Evolutionary conservation across 768 basidiomycete species (phyloP).

Genomic region (Lactarius indigo): DNA sequence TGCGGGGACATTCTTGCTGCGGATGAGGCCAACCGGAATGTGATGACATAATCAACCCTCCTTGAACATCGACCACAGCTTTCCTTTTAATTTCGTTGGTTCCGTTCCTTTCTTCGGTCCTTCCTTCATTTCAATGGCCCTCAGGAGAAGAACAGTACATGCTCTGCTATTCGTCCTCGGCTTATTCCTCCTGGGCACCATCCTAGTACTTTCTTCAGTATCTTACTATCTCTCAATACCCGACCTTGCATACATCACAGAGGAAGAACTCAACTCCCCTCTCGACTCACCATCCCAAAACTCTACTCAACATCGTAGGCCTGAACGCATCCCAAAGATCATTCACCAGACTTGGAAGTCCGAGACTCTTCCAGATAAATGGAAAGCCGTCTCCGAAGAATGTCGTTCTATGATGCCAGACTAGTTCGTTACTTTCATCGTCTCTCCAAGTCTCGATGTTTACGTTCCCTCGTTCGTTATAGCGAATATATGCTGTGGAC

Average conservation of each 20-base stretch:
- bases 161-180: constrained; percentile 55
- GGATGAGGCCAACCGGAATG: constrained; percentile 42
- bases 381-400: constrained; percentile 75
- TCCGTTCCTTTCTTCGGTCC: constrained; percentile 13
- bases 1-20: constrained; percentile 43
- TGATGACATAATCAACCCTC: constrained; percentile 8
- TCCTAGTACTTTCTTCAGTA: constrained; percentile 87
- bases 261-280: constrained; percentile 64
- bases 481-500: constrained; percentile 99
- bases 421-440: constrained; percentile 62
- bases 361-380: constrained; percentile 74
- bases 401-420: constrained; percentile 93
- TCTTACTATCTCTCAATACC: constrained; percentile 87
- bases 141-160: constrained; percentile 45
- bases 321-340: constrained; percentile 84
- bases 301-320: constrained; percentile 53
- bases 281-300: constrained; percentile 59
- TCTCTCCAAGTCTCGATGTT: constrained; percentile 1
- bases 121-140: constrained; percentile 25
- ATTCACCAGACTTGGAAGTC: constrained; percentile 99
- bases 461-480: constrained; percentile 24
- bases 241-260: constrained; percentile 71
- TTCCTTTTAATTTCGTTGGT: constrained; percentile 21
- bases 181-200: constrained; percentile 80
- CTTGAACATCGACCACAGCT: neutral